Base-by-base conservation (phyloP, 495 filamentous ascomycete species). In the Cercophora newfieldiana region DNA sequence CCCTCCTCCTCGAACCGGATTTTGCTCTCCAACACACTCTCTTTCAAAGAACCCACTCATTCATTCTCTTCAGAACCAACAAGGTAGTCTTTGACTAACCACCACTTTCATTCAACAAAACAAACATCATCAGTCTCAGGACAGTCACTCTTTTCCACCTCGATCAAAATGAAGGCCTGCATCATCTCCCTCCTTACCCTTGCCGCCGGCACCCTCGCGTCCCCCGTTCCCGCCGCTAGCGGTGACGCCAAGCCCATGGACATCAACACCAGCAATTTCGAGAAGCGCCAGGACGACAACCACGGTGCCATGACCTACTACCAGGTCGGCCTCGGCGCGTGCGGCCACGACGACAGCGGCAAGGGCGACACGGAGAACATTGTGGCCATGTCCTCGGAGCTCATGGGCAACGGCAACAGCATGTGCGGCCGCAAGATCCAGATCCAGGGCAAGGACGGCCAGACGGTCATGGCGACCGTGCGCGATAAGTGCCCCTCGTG, bases 401-500 rank as follows among this genome's bases (percentile, higher is more conserved):
- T 74, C 59, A 74, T 77, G 29, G 77, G 80, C 54, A 69, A 77
- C 30, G 77, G 78, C 63, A 73, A 73, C 31, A 75, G 73, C 55
- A 81, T 83, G 77, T 92, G 90, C 75, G 87, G 87, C 71, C 83
- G 84, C 74, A 83, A 75, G 48, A 84, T 90, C 69, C 85, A 80
- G 30, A 84, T 93, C 77, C 75, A 66, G 22, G 69, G 61, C 25
- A 73, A 75, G 24, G 72, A 76, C 25, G 88, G 87, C 74, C 84
- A 84, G 69, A 79, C 81, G 22, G 71, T 72, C 56, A 81, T 68
- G 1, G 89, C 83, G 57, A 83, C 61, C n/a, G 83, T 91, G 55
- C 85, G 86, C 21, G 90, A 92, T 81, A 89, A 90, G 78, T 93
- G 90, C 79, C 82, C 82, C 69, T 88, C 88, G 68, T 92, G 89